Percentiles rank a stretch among this genome's conserved stretches.
These are phyloP conservation scores for Colletotrichum sp. DNA, from an alignment of 2,329 filamentous ascomycete species.

Conservation along the genomic window DNA sequence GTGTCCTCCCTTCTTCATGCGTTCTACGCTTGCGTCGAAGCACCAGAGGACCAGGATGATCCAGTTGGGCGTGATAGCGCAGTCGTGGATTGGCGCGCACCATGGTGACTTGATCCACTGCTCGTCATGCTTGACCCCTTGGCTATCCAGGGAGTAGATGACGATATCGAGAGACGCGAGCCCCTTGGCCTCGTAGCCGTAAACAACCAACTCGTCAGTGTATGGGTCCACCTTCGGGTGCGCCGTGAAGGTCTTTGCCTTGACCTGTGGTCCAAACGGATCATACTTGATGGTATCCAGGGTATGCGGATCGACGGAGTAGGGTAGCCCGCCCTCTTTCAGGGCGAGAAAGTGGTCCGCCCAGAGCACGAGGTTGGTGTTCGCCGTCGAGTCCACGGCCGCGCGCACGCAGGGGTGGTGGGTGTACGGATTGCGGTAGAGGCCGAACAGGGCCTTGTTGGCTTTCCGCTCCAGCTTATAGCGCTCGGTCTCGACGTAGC, in stretches of 20 bases:
- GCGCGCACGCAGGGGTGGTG: conserved; percentile 37
- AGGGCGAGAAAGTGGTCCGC: conserved; percentile 49
- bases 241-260: conserved; percentile 41
- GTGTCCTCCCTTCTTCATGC: conserved; percentile 39
- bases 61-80: conserved; percentile 42
- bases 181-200: conserved; percentile 45
- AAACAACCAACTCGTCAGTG: conserved; percentile 43
- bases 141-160: conserved; percentile 31
- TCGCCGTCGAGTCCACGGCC: conserved; percentile 43
- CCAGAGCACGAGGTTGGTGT: conserved; percentile 58
- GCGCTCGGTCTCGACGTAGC: conserved; percentile 45
- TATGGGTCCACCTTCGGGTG: conserved; percentile 47
- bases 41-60: conserved; percentile 37
- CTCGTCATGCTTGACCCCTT: conserved; percentile 50
- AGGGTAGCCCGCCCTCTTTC: conserved; percentile 53
- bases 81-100: conserved; percentile 46
- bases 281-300: conserved; percentile 43
- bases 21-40: conserved; percentile 37
- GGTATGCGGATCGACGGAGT: conserved; percentile 41
- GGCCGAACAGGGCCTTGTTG: conserved; percentile 35
- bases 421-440: conserved; percentile 44
- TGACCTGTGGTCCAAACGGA: conserved; percentile 40
- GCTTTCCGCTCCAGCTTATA: conserved; percentile 41
- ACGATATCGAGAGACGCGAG: conserved; percentile 39
- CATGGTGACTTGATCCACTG: conserved; percentile 55